Evolutionary conservation across 345 rosid species (phyloP).

Genomic region (Rhizophora mangle): DNA sequence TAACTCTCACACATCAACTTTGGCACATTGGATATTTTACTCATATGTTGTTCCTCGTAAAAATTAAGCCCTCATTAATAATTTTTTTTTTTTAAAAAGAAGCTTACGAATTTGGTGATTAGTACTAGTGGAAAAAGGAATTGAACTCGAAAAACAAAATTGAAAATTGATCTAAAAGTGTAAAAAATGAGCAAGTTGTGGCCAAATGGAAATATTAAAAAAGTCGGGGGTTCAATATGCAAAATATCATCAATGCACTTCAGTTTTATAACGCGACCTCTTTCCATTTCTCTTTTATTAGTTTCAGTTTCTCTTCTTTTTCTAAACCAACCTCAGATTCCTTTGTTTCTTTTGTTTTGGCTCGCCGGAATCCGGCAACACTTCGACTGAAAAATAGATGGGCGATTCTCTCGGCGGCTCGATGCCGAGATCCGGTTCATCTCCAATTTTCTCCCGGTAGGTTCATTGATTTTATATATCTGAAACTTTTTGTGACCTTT

Average conservation of each 20-base stretch:
- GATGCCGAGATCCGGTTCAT: slow-evolving; percentile 27
- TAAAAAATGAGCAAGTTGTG: not conserved
- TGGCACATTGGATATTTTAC: too few relatives aligned
- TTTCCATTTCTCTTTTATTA: not conserved
- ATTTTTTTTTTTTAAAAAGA: too few relatives aligned
- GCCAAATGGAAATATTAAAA: slow-evolving; percentile 8
- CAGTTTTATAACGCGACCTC: slow-evolving; percentile 15
- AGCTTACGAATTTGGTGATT: too few relatives aligned
- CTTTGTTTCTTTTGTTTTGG: slow-evolving; percentile 17
- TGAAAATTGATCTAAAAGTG: not conserved
- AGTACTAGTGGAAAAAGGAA: too few relatives aligned
- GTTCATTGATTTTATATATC: not conserved
- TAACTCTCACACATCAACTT: too few relatives aligned
- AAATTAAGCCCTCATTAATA: too few relatives aligned
- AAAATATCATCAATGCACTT: slow-evolving; percentile 7
- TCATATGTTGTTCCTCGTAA: too few relatives aligned
- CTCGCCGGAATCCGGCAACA: slow-evolving; percentile 49
- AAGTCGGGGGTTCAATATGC: slow-evolving; percentile 4
- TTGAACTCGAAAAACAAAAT: too few relatives aligned
- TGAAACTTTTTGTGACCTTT: not conserved
- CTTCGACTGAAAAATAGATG: slow-evolving; percentile 23
- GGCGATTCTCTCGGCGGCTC: slow-evolving; percentile 15
- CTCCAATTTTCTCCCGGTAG: slow-evolving; percentile 22
- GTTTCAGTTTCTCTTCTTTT: slow-evolving; percentile 19
- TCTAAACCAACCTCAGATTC: slow-evolving; percentile 7